These are phyloP conservation scores for Xylaria digitata DNA, from an alignment of 2,329 filamentous ascomycete genomes.

Conservation along the genomic window DNA sequence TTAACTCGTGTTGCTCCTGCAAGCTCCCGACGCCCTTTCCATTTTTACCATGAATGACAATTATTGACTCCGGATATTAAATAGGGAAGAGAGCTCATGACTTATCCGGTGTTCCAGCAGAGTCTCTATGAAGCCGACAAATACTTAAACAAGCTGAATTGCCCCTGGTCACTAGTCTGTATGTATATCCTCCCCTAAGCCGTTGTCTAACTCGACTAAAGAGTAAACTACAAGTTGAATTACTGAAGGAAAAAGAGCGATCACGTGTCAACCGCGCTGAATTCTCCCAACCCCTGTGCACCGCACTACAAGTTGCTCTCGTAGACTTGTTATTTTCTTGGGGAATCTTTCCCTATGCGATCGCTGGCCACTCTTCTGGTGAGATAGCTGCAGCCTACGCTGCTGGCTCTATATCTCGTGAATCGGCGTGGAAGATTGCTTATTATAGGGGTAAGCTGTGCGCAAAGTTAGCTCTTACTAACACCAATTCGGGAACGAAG, in stretches of 20 bases:
- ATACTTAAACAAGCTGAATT: slow-evolving; percentile 24
- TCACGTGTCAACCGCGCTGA: slow-evolving; percentile 32
- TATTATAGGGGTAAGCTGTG: slow-evolving; percentile 51
- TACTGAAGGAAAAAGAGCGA: slow-evolving; percentile 28
- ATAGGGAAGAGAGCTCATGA: slow-evolving; percentile 45
- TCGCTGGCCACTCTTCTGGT: slow-evolving; percentile 55
- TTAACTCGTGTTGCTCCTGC: too few species aligned
- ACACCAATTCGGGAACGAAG: slow-evolving; percentile 14
- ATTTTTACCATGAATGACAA: too few species aligned
- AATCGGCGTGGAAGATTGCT: slow-evolving; percentile 50
- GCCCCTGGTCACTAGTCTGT: slow-evolving; percentile 31
- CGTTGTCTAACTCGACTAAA: slow-evolving; percentile 10
- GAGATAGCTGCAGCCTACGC: slow-evolving; percentile 57
- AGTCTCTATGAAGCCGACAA: slow-evolving; percentile 29
- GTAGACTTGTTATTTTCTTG: slow-evolving; percentile 52
- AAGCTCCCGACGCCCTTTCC: too few species aligned
- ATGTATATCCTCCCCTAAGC: not conserved
- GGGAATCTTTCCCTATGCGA: slow-evolving; percentile 47
- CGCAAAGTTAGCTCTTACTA: slow-evolving; percentile 28
- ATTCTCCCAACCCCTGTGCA: slow-evolving; percentile 41
- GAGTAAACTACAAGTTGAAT: slow-evolving; percentile 25
- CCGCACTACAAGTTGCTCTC: slow-evolving; percentile 52
- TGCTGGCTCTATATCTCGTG: slow-evolving; percentile 45
- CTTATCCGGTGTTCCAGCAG: slow-evolving; percentile 27
- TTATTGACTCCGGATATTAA: too few species aligned